phyloP scores from a whole-genome alignment of 1,284 basidiomycete genomes.

The Cerioporus squamosus region DNA sequence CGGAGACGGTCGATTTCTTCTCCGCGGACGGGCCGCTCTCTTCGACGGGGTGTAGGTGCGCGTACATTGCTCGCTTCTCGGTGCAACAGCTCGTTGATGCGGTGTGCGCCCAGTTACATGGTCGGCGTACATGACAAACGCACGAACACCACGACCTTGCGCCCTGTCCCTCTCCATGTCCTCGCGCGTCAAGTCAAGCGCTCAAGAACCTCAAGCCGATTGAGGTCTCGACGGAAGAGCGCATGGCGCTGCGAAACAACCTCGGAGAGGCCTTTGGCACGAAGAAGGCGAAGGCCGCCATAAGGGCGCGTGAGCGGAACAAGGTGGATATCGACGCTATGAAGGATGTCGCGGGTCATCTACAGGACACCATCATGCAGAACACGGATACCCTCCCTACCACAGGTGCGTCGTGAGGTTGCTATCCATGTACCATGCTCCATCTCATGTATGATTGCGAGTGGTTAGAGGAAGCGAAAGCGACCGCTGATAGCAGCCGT shows the following conservation, averaged over 20 bases:
- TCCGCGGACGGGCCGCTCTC: constrained; percentile 41
- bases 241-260: constrained; percentile 69
- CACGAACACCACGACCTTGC: constrained; percentile 69
- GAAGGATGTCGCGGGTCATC: constrained; percentile 76
- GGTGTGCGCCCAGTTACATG: constrained; percentile 53
- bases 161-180: constrained; percentile 75
- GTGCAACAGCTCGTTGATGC: constrained; percentile 21
- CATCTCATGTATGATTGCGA: constrained; percentile 3
- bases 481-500: constrained; percentile 61
- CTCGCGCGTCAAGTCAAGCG: constrained; percentile 82
- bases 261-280: constrained; percentile 93
- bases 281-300: constrained; percentile 87
- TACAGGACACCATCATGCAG: constrained; percentile 81
- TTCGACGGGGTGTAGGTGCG: constrained; percentile 66
- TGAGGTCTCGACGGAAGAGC: constrained; percentile 54
- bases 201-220: constrained; percentile 70
- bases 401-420: constrained; percentile 48
- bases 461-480: constrained; percentile 65
- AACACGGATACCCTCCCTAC: constrained; percentile 71
- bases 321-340: constrained; percentile 86
- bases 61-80: constrained; percentile 1
- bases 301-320: constrained; percentile 85
- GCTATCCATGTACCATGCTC: background rate
- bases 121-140: constrained; percentile 74
- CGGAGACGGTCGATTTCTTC: constrained; percentile 66